Evolutionary conservation across 2,329 filamentous ascomycete genomes (phyloP), one percentile per base, ranked within the genome.

Genomic region (Sporothrix luriei): DNA sequence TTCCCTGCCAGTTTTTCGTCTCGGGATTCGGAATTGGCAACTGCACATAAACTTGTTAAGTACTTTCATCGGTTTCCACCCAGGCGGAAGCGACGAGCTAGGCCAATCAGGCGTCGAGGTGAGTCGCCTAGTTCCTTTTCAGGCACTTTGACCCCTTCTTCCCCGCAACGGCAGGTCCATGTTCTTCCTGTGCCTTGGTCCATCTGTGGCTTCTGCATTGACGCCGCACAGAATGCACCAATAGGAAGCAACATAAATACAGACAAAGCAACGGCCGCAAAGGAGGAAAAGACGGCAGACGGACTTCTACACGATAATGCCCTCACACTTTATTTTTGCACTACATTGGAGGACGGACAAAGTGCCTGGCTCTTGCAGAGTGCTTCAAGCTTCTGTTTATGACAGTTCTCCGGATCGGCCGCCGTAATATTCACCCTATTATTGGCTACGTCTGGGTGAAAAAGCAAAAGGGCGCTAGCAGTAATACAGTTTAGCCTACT

Each of bases 401-500:
- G 13, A 33, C 38, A 2, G 38, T 46, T 46, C 38, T 61, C 57
- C 57, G 57, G 57, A 61, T 62, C 38, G 57, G 38, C 38, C 4
- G 29, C 29, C 48, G 13, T 16, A 43, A 13, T 16, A 16, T 2
- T 43, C 40, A 13, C 14, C 40, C 40, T 16, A 3, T 9, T 33
- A 9, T 33, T 7, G 1, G 33, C 29, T 33, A 4, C 29, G 43
- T 33, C 29, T 24, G n/a, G 57, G 57, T 62, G 57, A 62, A 62
- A 33, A 21, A n/a, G 38, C 33, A 43, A 62, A 46, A 49, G 43
- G 43, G 33, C 43, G 61, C 61, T 64, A 66, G 68, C 59, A 43
- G 51, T 46, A 54, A 71, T 71, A 51, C 61, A 46, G 29, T 68
- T 71, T 70, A 70, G 68, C 40, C 55, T 43, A 49, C 48, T 59